These are phyloP conservation scores for Verticillium zaregamsianum DNA, from an alignment of 2,329 filamentous ascomycete species.

Conservation along the genomic window DNA sequence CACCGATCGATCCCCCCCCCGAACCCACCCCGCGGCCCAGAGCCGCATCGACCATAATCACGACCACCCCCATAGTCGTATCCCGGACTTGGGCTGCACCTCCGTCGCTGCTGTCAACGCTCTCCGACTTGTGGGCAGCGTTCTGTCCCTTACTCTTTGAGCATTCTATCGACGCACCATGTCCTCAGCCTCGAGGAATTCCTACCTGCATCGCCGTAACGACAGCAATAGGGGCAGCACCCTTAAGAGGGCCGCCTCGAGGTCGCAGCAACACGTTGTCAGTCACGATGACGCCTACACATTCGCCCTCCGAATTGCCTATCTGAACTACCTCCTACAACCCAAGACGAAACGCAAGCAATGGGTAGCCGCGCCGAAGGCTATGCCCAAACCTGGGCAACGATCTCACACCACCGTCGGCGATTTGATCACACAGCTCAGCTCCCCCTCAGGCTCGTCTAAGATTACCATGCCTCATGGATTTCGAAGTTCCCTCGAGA, in stretches of 20 bases:
- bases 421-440: slow-evolving; percentile 86
- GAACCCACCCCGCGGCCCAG: background rate
- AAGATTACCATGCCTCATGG: slow-evolving; percentile 54
- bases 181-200: slow-evolving; percentile 48
- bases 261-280: slow-evolving; percentile 36
- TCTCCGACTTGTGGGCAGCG: background rate
- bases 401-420: slow-evolving; percentile 69
- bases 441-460: slow-evolving; percentile 39
- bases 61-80: slow-evolving; percentile 10
- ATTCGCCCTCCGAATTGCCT: slow-evolving; percentile 86
- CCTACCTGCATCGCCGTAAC: slow-evolving; percentile 41
- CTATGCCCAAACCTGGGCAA: slow-evolving; percentile 58
- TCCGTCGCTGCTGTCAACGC: background rate
- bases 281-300: slow-evolving; percentile 81
- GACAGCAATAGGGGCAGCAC: slow-evolving; percentile 37
- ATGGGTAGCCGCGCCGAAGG: slow-evolving; percentile 67
- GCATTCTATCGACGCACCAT: slow-evolving; percentile 27
- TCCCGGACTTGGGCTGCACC: background rate
- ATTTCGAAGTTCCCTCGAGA: slow-evolving; percentile 52
- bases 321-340: slow-evolving; percentile 88
- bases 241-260: slow-evolving; percentile 40
- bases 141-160: slow-evolving; percentile 4
- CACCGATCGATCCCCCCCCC: background rate
- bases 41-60: slow-evolving; percentile 12
- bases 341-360: slow-evolving; percentile 86